A percentile compares a stretch with the other conserved stretches of the same genome.
Conservation (phyloP, 805 yeast genomes). For the Candida sonorensis region DNA sequence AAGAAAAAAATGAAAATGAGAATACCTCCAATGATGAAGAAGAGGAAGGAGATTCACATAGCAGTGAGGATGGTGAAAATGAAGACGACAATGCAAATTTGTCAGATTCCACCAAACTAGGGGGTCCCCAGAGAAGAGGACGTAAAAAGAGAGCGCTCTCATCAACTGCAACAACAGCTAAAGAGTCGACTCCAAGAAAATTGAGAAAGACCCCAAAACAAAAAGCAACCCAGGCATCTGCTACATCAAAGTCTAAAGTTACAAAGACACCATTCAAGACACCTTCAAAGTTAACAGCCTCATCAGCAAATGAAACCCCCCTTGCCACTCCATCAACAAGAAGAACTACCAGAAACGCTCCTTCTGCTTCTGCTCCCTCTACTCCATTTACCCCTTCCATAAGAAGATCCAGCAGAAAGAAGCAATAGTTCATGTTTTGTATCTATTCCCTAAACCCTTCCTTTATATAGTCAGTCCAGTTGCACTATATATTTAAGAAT, state of each 20-base stretch:
- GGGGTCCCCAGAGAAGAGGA: too few relatives aligned
- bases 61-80: conserved; percentile 2
- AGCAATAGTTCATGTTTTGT: too few relatives aligned
- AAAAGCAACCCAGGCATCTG: neutral
- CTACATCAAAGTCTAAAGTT: neutral
- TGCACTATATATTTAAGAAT: too few relatives aligned
- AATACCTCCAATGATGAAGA: conserved; percentile 3
- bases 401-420: conserved; percentile 16
- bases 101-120: conserved; percentile 6
- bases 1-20: conserved; percentile 1
- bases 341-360: neutral
- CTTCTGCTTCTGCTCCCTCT: conserved; percentile 11
- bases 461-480: too few relatives aligned
- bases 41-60: too few relatives aligned
- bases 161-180: conserved; percentile 1
- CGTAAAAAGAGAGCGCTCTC: conserved; percentile 7
- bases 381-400: conserved; percentile 16
- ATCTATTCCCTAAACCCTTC: too few relatives aligned
- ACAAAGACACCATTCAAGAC: conserved; percentile 5
- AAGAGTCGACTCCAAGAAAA: conserved; percentile 12
- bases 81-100: conserved; percentile 3
- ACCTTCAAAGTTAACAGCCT: too few relatives aligned
- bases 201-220: conserved; percentile 11
- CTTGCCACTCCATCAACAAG: neutral
- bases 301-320: conserved; percentile 10